phyloP scores from a whole-genome alignment of 2,329 filamentous ascomycete species.

The Colletotrichum tropicale region DNA sequence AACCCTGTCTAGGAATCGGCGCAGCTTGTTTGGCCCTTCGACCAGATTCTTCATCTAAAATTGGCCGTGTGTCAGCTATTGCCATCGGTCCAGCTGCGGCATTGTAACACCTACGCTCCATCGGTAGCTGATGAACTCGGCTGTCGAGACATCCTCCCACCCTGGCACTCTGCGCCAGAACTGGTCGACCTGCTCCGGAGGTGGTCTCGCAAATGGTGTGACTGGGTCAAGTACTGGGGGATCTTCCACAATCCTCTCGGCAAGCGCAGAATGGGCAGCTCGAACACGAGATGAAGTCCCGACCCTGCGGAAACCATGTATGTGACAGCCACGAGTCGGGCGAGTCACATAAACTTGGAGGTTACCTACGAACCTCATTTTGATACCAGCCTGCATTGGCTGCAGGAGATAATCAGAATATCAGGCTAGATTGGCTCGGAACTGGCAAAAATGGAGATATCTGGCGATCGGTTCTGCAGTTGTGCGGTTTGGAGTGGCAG shows the following conservation, averaged over 20 bases:
- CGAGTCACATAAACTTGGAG: neutral
- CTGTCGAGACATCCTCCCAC: conserved; percentile 51
- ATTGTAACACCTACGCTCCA: conserved; percentile 54
- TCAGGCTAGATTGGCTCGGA: neutral
- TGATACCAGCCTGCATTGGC: neutral
- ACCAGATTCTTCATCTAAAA: conserved; percentile 53
- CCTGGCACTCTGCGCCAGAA: conserved; percentile 57
- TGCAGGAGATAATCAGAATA: neutral
- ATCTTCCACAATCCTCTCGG: neutral
- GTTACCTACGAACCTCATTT: neutral
- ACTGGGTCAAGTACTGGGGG: neutral
- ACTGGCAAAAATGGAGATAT: neutral
- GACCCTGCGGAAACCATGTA: neutral
- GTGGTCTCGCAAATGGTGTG: neutral
- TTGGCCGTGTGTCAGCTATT: neutral
- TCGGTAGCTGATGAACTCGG: conserved; percentile 56
- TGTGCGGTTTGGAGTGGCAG: neutral
- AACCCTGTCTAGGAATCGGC: conserved; percentile 51
- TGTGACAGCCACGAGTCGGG: too few relatives aligned
- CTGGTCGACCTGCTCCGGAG: conserved; percentile 28
- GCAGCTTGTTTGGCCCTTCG: conserved; percentile 49
- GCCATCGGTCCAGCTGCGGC: neutral
- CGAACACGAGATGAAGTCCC: neutral
- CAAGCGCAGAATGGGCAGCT: neutral
- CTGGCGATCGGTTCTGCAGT: neutral